Conservation (phyloP, 106 monocot species). For the Iris macrosiphon region DNA sequence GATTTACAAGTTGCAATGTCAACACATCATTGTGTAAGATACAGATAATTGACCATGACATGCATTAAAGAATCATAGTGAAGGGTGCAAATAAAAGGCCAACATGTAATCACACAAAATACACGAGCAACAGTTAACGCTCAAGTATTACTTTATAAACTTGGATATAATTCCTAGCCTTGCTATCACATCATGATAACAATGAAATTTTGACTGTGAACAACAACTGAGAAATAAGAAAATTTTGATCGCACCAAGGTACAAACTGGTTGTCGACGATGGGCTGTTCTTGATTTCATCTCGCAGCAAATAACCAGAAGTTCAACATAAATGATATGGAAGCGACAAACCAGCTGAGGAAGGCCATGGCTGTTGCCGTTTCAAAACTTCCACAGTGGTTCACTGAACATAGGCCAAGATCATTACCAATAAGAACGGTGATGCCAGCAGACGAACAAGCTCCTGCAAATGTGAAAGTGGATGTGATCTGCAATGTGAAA, state of each 20-base stretch:
- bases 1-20: no score
- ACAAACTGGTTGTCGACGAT: no score
- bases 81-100: background rate
- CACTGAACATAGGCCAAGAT: constrained; percentile 49
- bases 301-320: constrained; percentile 84
- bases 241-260: background rate
- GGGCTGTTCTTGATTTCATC: no score
- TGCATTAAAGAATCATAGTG: no score
- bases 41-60: no score
- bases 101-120: constrained; percentile 1
- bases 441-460: constrained; percentile 94
- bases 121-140: background rate
- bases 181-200: background rate
- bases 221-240: background rate
- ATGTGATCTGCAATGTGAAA: constrained; percentile 63
- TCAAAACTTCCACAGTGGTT: constrained; percentile 86
- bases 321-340: constrained; percentile 78
- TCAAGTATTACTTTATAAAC: no score
- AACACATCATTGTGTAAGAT: no score
- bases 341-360: constrained; percentile 86
- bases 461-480: constrained; percentile 76
- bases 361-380: constrained; percentile 92
- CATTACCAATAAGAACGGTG: constrained; percentile 83
- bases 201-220: background rate
- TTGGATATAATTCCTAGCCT: background rate